Evolutionary conservation across 306 rosid species (phyloP), one percentile per base, ranked within the genome.

Genomic region (Lablab purpureus): DNA sequence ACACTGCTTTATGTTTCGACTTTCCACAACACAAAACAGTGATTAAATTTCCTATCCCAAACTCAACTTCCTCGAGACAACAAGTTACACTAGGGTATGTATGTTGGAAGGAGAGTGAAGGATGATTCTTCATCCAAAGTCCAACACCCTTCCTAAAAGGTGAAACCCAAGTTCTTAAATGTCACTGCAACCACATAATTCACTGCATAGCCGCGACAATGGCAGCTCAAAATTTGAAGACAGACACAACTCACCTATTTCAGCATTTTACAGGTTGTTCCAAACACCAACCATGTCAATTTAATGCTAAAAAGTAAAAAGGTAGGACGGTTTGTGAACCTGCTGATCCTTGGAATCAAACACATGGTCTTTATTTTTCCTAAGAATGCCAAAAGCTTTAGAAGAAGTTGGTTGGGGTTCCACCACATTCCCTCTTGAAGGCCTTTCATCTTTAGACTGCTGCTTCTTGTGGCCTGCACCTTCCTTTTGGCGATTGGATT

Each of bases 341-440:
- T 87, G 90, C 58, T 86, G 89, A 68, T 92, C 97, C 79, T 85
- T 87, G 70, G 84, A 64, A 65, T 90, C 92, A 32, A 70, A 76
- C 11, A 59, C 12, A 46, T 81, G 60, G 54, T 93, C 96, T 76
- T 85, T 94, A 77, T 89, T 93, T 74, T 85, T 95, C 70, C 77
- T 83, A 55, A 89, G 87, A 75, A 80, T 56, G 50, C 95, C 94
- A 78, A 81, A 85, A 19, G 92, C 30, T 83, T 90, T 92, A 65
- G 62, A 87, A 72, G 92, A 80, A 46, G 78, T 30, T 12, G 92
- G 45, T 73, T 72, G 91, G 30, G 84, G 67, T 51, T 77, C 81
- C 19, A 56, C 82, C 51, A 27, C 60, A 80, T 84, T 82, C 71
- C 89, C 83, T 77, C 77, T 73, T 5, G 81, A 66, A 46, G 70